Evolutionary conservation across 495 filamentous ascomycete genomes (phyloP).

Genomic region (Collariella sp.): DNA sequence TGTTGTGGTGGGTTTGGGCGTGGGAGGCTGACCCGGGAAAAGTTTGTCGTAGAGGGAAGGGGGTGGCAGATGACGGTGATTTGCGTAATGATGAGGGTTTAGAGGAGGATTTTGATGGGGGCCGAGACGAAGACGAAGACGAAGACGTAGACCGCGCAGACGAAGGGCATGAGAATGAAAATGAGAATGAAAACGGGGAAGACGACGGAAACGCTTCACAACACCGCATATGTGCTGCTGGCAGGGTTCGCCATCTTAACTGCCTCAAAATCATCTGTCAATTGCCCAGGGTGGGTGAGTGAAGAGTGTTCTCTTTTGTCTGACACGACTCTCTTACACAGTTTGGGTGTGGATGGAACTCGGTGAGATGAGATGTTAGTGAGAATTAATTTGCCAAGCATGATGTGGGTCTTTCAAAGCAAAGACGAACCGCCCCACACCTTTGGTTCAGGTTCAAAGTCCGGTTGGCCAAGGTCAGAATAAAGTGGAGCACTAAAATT

Average conservation of each 20-base stretch:
- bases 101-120: not conserved
- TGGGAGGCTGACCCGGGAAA: not conserved
- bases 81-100: not conserved
- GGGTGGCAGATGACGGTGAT: too few species aligned
- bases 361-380: too few species aligned
- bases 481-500: too few species aligned
- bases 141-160: not conserved
- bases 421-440: too few species aligned
- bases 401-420: too few species aligned
- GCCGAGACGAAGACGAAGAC: not conserved
- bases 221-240: not conserved
- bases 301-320: not conserved
- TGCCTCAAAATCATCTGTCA: slow-evolving; percentile 13
- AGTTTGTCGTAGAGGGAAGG: not conserved
- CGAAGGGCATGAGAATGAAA: not conserved
- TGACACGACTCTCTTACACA: not conserved
- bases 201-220: not conserved
- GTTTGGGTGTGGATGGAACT: too few species aligned
- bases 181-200: not conserved
- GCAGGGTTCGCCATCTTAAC: not conserved
- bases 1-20: too few species aligned
- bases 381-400: too few species aligned
- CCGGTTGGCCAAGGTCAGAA: too few species aligned
- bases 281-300: not conserved
- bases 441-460: too few species aligned